Evolutionary conservation across 306 rosid species (phyloP), one percentile per base, ranked within the genome.

Genomic region (Carpinus viminea): DNA sequence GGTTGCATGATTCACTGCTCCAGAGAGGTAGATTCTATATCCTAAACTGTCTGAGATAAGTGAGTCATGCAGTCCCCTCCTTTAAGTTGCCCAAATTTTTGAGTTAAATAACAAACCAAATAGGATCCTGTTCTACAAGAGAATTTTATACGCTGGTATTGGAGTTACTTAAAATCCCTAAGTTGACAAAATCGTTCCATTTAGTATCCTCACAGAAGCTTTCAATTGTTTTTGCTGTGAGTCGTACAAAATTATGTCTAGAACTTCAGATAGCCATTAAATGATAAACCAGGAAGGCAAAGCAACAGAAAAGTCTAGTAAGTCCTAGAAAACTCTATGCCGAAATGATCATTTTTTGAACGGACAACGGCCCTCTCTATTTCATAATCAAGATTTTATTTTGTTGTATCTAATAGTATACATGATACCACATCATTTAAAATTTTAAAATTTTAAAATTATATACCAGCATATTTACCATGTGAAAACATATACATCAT

Each of bases 111-210:
- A 17, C 48, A 66, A 38, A 24, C 71, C 7, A 47, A 10, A 13
- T 46, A 13, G 48, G 74, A 68, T 5, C 4, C 31, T 20, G 46
- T 20, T 68, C 5, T n/a, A 47, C 12, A 17, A 72, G 16, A 21
- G 9, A 78, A 56, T 36, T 72, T 55, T 21, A 77, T 66, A 50
- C 54, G 21, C 47, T 69, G 56, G 34, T 41, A 4, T 26, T 70
- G 8, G 1, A 66, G 74, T 20, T 72, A 51, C 26, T 74, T 17
- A 38, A 41, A 66, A 36, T 24, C 72, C 41, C 16, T 8, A 41
- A 41, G 24, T 66, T 8, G 28, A 66, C 43, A 18, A 38, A 66
- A n/a, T 10, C n/a, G 51, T n/a, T 68, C 24, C 52, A 68, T 28
- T 61, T 11, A 12, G 43, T 13, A 26, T 59, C 31, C 65, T 31